Evolutionary conservation across 2,329 filamentous ascomycete genomes (phyloP).

Genomic region (Penicillium sp.): DNA sequence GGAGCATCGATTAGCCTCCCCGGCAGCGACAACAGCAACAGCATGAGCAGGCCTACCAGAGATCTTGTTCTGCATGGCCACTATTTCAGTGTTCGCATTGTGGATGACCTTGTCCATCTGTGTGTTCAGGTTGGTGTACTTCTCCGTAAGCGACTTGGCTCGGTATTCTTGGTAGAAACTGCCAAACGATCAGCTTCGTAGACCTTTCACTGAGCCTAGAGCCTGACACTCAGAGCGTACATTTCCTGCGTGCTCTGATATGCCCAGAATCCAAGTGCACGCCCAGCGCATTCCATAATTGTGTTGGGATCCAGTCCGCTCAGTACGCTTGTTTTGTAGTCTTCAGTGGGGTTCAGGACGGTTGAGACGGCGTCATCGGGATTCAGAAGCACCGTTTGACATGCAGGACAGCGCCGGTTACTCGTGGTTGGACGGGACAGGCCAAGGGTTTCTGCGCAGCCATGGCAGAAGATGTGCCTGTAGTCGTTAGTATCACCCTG

Average conservation of each 20-base stretch:
- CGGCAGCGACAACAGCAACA: neutral
- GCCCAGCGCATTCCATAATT: slow-evolving; percentile 83
- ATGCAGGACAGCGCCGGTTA: slow-evolving; percentile 72
- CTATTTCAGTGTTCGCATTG: slow-evolving; percentile 74
- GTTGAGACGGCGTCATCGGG: slow-evolving; percentile 74
- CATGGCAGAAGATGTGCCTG: slow-evolving; percentile 82
- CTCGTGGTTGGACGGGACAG: slow-evolving; percentile 59
- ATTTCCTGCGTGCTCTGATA: slow-evolving; percentile 86
- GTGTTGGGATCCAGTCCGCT: slow-evolving; percentile 78
- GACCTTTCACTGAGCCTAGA: neutral
- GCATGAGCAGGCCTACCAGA: slow-evolving; percentile 52
- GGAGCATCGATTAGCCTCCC: slow-evolving; percentile 6
- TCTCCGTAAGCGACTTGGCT: slow-evolving; percentile 71
- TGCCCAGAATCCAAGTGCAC: slow-evolving; percentile 79
- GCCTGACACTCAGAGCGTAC: slow-evolving; percentile 47
- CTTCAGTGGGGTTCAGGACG: slow-evolving; percentile 76
- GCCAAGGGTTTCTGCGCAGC: slow-evolving; percentile 68
- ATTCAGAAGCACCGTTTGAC: slow-evolving; percentile 66
- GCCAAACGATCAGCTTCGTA: slow-evolving; percentile 9
- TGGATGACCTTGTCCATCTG: slow-evolving; percentile 73
- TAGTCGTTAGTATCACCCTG: slow-evolving; percentile 9
- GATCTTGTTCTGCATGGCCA: slow-evolving; percentile 65
- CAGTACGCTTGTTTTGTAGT: slow-evolving; percentile 85
- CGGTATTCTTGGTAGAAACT: slow-evolving; percentile 78
- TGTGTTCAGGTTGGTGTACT: slow-evolving; percentile 64